phyloP scores from a whole-genome alignment of 129 eudicot species.

The Saposhnikovia divaricata region DNA sequence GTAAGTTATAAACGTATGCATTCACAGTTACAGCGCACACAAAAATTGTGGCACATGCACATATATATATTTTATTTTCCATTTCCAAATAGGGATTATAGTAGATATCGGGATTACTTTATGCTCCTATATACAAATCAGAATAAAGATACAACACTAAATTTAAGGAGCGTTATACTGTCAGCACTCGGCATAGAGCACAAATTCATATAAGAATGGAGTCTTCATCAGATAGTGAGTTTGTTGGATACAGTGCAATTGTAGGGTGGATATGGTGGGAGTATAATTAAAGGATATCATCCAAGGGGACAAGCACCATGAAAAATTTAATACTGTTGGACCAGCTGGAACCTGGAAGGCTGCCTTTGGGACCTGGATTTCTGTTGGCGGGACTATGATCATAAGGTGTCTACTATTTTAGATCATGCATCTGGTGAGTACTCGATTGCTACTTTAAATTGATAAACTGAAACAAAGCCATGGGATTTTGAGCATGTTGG shows the following conservation, averaged over 20 bases:
- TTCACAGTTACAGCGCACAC: neutral
- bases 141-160: conserved; percentile 45
- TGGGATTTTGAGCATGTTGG: conserved; percentile 63
- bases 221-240: conserved; percentile 54
- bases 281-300: conserved; percentile 33
- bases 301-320: conserved; percentile 37
- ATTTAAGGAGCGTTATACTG: conserved; percentile 62
- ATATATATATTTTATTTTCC: neutral
- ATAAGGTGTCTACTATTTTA: conserved; percentile 25
- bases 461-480: conserved; percentile 40
- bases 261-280: conserved; percentile 61
- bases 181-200: conserved; percentile 78
- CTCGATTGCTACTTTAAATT: neutral
- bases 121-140: conserved; percentile 8
- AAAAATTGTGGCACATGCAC: neutral
- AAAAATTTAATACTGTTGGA: conserved; percentile 54
- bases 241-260: conserved; percentile 76
- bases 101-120: neutral
- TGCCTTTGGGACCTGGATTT: conserved; percentile 25
- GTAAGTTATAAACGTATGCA: conserved; percentile 27
- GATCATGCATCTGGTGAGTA: conserved; percentile 51
- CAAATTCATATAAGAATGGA: conserved; percentile 57
- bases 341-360: conserved; percentile 17
- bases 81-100: neutral
- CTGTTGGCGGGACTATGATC: conserved; percentile 28